Evolutionary conservation across 805 yeast species (phyloP).

Genomic region (Schizosaccharomyces osmophilus): DNA sequence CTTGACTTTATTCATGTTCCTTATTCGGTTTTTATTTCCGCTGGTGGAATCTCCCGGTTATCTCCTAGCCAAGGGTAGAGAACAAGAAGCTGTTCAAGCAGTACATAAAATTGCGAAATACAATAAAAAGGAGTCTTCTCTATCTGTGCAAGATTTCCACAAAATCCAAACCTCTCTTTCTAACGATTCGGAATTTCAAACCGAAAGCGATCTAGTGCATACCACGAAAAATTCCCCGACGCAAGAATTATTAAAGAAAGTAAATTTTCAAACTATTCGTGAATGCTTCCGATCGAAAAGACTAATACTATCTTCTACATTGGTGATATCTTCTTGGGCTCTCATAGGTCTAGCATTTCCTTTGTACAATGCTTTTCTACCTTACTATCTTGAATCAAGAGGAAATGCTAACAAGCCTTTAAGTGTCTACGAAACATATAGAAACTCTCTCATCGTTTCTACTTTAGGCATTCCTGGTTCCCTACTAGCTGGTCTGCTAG

Average conservation of each 20-base stretch:
- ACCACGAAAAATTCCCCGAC: neutral
- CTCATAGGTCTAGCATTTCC: conserved; percentile 31
- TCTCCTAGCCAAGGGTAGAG: conserved; percentile 27
- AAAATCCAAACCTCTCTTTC: conserved; percentile 9
- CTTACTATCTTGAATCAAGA: conserved; percentile 25
- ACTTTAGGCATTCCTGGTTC: neutral
- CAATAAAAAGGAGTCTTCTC: conserved; percentile 18
- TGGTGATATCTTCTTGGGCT: conserved; percentile 29
- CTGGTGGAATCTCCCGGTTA: conserved; percentile 35
- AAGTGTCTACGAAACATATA: conserved; percentile 9
- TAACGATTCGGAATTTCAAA: conserved; percentile 2
- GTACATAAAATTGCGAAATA: conserved; percentile 26
- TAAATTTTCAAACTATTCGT: conserved; percentile 17
- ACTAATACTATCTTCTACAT: conserved; percentile 22
- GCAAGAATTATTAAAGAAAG: neutral
- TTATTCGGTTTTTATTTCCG: conserved; percentile 22
- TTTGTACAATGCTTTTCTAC: conserved; percentile 29
- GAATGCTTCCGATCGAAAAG: conserved; percentile 23
- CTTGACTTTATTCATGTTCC: conserved; percentile 24
- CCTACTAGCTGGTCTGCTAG: conserved; percentile 13
- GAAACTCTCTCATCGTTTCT: conserved; percentile 15
- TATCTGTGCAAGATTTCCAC: conserved; percentile 25
- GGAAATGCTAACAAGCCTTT: conserved; percentile 19
- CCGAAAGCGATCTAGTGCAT: neutral
- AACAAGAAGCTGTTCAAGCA: conserved; percentile 23